Conservation (phyloP, 1,139 yeast genomes). For the Yamadazyma blattariae region DNA sequence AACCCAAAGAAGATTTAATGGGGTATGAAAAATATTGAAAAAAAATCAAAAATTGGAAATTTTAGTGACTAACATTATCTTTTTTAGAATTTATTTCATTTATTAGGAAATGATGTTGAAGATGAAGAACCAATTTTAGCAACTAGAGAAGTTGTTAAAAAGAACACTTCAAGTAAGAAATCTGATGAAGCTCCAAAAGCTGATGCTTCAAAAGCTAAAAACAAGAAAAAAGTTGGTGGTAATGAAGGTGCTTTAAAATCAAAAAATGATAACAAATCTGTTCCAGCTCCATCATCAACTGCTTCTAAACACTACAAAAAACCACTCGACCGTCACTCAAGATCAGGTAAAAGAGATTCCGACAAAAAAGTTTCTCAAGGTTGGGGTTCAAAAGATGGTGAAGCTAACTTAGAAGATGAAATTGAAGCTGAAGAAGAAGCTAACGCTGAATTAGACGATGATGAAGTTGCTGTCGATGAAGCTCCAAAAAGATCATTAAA, state of each 20-base stretch:
- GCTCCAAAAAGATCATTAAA: conserved; percentile 55
- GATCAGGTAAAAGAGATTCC: conserved; percentile 80
- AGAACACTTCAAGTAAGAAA: conserved; percentile 84
- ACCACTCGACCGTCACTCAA: conserved; percentile 80
- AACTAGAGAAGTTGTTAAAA: conserved; percentile 73
- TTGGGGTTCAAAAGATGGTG: conserved; percentile 80
- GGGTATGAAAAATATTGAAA: no score
- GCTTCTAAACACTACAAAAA: conserved; percentile 58
- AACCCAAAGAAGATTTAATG: no score
- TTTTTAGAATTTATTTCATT: conserved; percentile 45
- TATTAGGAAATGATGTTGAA: conserved; percentile 79
- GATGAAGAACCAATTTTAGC: conserved; percentile 57
- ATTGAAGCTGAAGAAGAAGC: conserved; percentile 64
- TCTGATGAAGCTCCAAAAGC: conserved; percentile 82
- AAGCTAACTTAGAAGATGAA: conserved; percentile 51
- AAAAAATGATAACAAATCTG: conserved; percentile 71
- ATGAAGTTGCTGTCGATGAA: conserved; percentile 39
- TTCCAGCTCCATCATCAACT: conserved; percentile 55
- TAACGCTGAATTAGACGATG: conserved; percentile 39
- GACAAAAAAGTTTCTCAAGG: conserved; percentile 76
- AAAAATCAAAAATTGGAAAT: no score
- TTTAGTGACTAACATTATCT: not conserved
- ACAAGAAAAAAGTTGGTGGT: conserved; percentile 69
- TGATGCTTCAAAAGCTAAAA: conserved; percentile 78
- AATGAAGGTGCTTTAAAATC: conserved; percentile 87